phyloP scores from a whole-genome alignment of 2,329 filamentous ascomycete species.

The Didymella arachidicola region DNA sequence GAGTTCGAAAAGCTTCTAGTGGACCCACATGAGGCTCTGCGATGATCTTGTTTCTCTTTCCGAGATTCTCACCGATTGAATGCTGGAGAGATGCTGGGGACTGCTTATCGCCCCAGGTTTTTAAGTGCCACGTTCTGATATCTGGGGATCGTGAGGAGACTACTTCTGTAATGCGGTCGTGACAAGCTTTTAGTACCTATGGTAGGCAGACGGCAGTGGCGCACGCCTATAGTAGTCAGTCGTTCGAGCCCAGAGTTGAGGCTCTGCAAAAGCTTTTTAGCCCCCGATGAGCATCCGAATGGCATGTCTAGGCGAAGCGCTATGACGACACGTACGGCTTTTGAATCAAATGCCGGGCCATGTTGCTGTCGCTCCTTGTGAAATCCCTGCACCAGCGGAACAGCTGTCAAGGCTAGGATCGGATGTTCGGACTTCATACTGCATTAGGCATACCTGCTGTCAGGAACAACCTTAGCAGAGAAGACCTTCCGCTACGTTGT shows the following conservation, averaged over 20 bases:
- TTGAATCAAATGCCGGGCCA: conserved; percentile 21
- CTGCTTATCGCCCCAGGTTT: conserved; percentile 9
- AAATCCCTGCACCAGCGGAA: conserved; percentile 18
- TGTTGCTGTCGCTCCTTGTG: conserved; percentile 5
- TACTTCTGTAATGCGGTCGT: neutral
- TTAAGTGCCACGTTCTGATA: neutral
- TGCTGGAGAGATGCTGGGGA: conserved; percentile 15
- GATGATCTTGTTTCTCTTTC: conserved; percentile 22
- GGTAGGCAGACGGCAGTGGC: conserved; percentile 24
- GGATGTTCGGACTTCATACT: conserved; percentile 18
- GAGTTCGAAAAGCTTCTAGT: conserved; percentile 41
- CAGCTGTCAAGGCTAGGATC: conserved; percentile 10
- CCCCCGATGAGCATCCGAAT: conserved; percentile 17
- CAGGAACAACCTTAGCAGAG: conserved; percentile 16
- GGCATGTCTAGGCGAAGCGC: conserved; percentile 13
- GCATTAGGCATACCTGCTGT: conserved; percentile 10
- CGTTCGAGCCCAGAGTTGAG: conserved; percentile 10
- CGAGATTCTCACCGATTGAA: conserved; percentile 30
- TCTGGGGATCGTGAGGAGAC: conserved; percentile 1
- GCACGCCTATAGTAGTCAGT: conserved; percentile 13
- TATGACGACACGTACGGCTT: conserved; percentile 14
- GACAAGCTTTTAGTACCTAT: conserved; percentile 20
- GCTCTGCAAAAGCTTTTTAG: conserved; percentile 21
- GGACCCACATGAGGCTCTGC: conserved; percentile 42
- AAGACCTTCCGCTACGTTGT: conserved; percentile 14